Base-by-base conservation (phyloP, 2,329 filamentous ascomycete species). In the Fonsecaea erecta region DNA sequence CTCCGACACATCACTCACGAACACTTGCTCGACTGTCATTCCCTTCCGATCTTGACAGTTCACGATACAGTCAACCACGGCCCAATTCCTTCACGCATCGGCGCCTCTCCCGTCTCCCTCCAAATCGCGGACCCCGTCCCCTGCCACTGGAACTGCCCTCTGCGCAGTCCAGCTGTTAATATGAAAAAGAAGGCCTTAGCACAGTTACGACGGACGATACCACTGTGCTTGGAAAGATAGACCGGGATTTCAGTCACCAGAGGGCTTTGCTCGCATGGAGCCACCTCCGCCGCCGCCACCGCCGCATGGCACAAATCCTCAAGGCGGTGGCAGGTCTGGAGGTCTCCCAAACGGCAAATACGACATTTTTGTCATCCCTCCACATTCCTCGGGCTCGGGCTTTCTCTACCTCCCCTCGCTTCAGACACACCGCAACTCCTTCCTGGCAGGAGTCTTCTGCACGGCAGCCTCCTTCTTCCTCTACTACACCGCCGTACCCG, bases 301-400 rank as follows among this genome's bases (percentile, higher is more conserved):
- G 75, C 92, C 92, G 69, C 93, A 97, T 80, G 92, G 93, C 78
- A 84, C 88, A 74, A 89, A 88, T 71, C 90, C 92, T 56, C 89
- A 89, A 76, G 86, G 86, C 21, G 84, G 86, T 58, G 48, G 54
- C 48, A 67, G 66, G 58, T 83, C 86, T 40, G 81, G 82, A 28
- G 90, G 90, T 63, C 82, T 97, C 54, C 94, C 94, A 2, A 85
- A 90, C 1, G 93, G 94, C 62, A 96, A 95, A 76, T 98, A 97
- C 79, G 94, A 98, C 81, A 96, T 98, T 75, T 97, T 97, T 81
- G 90, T 97, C 76, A 93, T 98, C 74, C 94, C 94, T 7, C 92
- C 93, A 53, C 93, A 97, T 77, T 94, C 93, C 11, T 85, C 93
- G 6, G 94, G 94, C 60, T 87, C 88, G 0, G 94, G 94, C 35